A percentile compares a stretch with the other conserved stretches of the same genome.
Evolutionary conservation across 2,329 filamentous ascomycete species (phyloP).

Genomic region (Arthrobotrys conoides): DNA sequence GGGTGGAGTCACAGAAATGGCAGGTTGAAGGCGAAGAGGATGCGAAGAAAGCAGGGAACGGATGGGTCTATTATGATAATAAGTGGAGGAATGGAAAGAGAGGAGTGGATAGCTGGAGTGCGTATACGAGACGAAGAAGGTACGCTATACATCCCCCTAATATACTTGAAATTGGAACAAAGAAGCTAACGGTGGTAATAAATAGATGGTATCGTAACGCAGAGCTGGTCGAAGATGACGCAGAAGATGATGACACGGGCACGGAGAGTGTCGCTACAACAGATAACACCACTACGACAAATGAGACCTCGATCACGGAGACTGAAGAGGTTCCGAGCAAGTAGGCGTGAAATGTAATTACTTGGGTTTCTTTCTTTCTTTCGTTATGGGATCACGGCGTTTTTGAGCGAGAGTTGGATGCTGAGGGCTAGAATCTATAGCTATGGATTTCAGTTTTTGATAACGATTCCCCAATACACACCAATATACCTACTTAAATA

Average conservation of each 20-base stretch:
- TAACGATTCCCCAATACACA: background rate
- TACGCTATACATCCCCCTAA: slow-evolving; percentile 2
- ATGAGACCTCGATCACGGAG: slow-evolving; percentile 45
- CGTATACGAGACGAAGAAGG: slow-evolving; percentile 91
- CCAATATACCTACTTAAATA: background rate
- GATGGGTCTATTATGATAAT: slow-evolving; percentile 98
- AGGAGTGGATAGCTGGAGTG: slow-evolving; percentile 89
- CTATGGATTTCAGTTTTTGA: background rate
- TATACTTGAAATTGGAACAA: background rate
- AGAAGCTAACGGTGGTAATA: slow-evolving; percentile 21
- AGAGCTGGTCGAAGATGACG: slow-evolving; percentile 83
- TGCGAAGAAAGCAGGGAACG: slow-evolving; percentile 72
- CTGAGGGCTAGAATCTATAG: background rate
- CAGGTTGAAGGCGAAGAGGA: slow-evolving; percentile 81
- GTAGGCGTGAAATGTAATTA: slow-evolving; percentile 29
- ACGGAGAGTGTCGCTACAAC: slow-evolving; percentile 21
- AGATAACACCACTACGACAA: slow-evolving; percentile 23
- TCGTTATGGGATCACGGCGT: slow-evolving; percentile 32
- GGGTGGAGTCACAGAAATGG: slow-evolving; percentile 90
- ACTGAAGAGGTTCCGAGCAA: slow-evolving; percentile 50
- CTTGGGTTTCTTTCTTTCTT: slow-evolving; percentile 10
- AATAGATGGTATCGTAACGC: slow-evolving; percentile 89
- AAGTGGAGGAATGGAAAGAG: slow-evolving; percentile 95
- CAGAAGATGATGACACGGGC: slow-evolving; percentile 27
- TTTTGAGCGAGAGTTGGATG: slow-evolving; percentile 24